Evolutionary conservation across 2,329 filamentous ascomycete genomes (phyloP), one percentile per base, ranked within the genome.

Genomic region (Zymoseptoria brevis): DNA sequence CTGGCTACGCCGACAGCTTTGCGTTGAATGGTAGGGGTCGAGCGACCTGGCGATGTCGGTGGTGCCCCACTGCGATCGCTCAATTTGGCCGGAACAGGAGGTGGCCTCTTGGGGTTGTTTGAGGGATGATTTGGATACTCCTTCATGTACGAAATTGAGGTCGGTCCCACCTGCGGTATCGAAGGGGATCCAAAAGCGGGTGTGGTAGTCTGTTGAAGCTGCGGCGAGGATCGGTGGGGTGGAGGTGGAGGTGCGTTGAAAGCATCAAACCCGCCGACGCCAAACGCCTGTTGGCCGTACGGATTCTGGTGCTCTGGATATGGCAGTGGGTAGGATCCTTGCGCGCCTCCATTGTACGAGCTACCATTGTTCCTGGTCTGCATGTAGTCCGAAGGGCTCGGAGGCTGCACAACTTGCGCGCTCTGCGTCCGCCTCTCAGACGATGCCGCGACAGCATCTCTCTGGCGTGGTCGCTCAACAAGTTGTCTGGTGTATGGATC

Each of bases 111-210:
- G 41, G 63, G 16, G 45, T 50, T 67, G 24, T 62, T 69, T 8
- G 72, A 71, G 13, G 70, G 68, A 13, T 72, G 68, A 41, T 73
- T 68, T 3, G 79, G 78, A 62, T 80, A 81, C 62, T 81, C 79
- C 61, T 77, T 80, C 62, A 80, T 74, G 64, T 81, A 81, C 4
- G 70, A 67, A 16, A 72, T 59, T 4, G 68, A 67, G 8, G 60
- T 67, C 8, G 57, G 62, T 21, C 65, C 67, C 9, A 64, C 53
- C 51, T 68, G 60, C 19, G 64, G 57, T 11, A 68, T 41, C 8
- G 54, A 57, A 3, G 56, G 53, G 13, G 64, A 59, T 60, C 26
- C 61, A 53, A 19, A 21, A 26, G 48, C 11, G 19, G 52, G 45
- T n/a, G 61, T 55, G 22, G 19, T 48, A 7, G 61, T 16, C n/a